Conservation (phyloP, 805 yeast genomes). For the Hanseniaspora clermontiae region DNA sequence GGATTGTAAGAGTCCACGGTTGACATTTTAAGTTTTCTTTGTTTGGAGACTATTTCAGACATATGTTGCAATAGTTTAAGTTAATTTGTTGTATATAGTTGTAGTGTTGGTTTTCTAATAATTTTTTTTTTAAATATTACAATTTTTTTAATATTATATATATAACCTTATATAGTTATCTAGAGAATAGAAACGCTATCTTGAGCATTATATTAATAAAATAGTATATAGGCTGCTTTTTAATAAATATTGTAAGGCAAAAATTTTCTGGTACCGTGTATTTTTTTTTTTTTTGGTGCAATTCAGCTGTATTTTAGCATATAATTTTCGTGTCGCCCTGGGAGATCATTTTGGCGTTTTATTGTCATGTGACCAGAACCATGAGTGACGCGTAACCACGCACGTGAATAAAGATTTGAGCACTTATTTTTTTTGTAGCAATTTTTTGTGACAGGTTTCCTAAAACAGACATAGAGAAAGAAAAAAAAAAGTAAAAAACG, state of each 20-base stretch:
- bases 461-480: neutral
- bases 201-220: neutral
- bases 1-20: neutral
- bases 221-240: neutral
- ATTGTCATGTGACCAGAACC: neutral
- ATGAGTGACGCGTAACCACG: neutral
- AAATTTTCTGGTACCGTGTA: neutral
- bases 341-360: neutral
- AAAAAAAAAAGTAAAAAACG: neutral
- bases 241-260: neutral
- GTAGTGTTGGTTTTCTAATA: neutral
- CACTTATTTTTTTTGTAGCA: neutral
- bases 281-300: neutral
- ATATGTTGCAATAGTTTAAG: neutral
- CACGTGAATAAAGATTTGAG: neutral
- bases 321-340: neutral
- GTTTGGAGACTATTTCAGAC: neutral
- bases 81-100: no score
- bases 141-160: neutral
- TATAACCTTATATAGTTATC: neutral
- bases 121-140: neutral
- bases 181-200: neutral
- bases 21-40: neutral
- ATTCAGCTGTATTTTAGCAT: neutral
- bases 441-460: neutral